Base-by-base conservation (phyloP, 305 asterid species). In the Fraxinus floribunda region DNA sequence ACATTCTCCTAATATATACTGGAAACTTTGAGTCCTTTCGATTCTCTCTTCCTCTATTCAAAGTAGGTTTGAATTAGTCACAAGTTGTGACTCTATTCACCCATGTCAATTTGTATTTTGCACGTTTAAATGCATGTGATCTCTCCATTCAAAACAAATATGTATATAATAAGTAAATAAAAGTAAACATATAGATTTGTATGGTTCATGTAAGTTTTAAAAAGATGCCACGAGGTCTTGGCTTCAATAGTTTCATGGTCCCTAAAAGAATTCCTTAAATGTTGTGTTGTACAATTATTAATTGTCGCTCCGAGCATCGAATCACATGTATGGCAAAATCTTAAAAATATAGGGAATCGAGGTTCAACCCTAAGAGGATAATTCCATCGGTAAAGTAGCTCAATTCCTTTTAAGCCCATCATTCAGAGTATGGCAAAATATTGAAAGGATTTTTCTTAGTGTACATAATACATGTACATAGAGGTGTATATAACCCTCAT, bases 1-100 rank as follows among this genome's bases (percentile, higher is more conserved):
- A 15, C 60, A 49, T 49, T 49, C 20, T 49, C 60, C 7, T 49
- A 15, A 49, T 49, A 15, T 49, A 49, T 3, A 4, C 71, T 20
- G 22, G 81, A 82, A 82, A 79, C 34, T 74, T 81, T 49, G 44
- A 74, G 81, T 80, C 9, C 81, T 44, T 32, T 81, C 36, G 36
- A 77, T 82, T 57, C 71, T 66, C 70, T 64, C 6, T 41, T 62
- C 30, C 36, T 41, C 38, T 73, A 62, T 15, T 49, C 60, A 49
- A 49, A 49, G 60, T 49, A 49, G 60, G 60, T 49, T 49, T 49
- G 60, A 46, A 44, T 44, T 10, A 49, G 60, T 49, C 60, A 49
- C 60, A 49, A 49, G 18, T 49, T 49, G 60, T 13, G 60, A 49
- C 20, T 44, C 55, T 49, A 15, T 49, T 15, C 60, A 49, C 60